Conservation (phyloP, 345 rosid genomes). For the Trapa incisa region DNA sequence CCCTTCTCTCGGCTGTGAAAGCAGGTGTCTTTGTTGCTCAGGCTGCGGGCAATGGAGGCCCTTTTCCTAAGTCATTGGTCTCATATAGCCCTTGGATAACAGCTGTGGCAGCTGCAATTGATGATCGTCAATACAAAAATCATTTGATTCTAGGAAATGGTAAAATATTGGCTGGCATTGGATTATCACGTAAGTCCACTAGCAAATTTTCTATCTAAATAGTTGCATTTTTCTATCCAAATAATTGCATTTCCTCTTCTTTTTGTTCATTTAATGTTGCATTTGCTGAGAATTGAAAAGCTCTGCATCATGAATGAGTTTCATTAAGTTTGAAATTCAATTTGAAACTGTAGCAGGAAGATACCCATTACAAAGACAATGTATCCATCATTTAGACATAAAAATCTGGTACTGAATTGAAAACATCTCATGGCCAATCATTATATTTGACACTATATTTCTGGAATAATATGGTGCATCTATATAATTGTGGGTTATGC, state of each 20-base stretch:
- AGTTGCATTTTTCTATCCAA: neutral
- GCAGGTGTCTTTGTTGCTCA: constrained; percentile 98
- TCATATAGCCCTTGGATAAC: constrained; percentile 98
- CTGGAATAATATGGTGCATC: neutral
- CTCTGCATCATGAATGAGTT: neutral
- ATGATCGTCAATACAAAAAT: constrained; percentile 89
- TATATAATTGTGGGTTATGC: constrained; percentile 16
- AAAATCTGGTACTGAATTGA: neutral
- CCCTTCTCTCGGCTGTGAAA: constrained; percentile 91
- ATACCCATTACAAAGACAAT: neutral
- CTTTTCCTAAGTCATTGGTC: constrained; percentile 88
- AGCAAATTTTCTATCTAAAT: constrained; percentile 2
- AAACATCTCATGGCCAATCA: neutral
- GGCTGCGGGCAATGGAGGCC: constrained; percentile 98
- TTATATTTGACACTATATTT: neutral
- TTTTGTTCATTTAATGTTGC: neutral
- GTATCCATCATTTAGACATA: neutral
- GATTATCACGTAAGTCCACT: constrained; percentile 62
- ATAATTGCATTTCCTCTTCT: neutral
- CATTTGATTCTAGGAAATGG: constrained; percentile 83
- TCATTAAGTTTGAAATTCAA: neutral
- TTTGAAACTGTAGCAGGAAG: neutral
- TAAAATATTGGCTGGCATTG: constrained; percentile 71
- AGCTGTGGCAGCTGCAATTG: constrained; percentile 94
- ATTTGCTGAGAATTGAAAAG: neutral